A percentile compares a stretch with the other conserved stretches of the same genome.
These are phyloP conservation scores for Nothophoma quercina DNA, from an alignment of 2,329 filamentous ascomycete genomes.

Conservation along the genomic window DNA sequence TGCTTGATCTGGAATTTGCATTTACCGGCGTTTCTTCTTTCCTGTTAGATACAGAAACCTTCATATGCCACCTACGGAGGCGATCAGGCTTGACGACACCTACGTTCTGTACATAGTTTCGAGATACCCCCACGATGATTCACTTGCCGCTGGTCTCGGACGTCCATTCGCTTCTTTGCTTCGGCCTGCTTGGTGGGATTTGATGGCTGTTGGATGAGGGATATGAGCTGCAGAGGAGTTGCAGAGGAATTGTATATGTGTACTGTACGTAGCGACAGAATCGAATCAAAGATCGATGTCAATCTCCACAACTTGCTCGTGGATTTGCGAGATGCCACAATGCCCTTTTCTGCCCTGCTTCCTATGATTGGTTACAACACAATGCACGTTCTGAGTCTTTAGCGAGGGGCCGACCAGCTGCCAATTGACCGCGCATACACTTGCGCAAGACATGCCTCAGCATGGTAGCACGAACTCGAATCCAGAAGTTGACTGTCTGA, in stretches of 20 bases:
- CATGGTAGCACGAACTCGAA: not conserved
- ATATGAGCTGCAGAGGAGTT: not conserved
- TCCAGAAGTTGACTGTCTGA: not conserved
- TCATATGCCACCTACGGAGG: slow-evolving; percentile 2
- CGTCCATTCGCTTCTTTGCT: slow-evolving; percentile 39
- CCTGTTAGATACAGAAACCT: slow-evolving; percentile 27
- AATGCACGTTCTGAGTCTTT: no score
- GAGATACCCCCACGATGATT: slow-evolving; percentile 40
- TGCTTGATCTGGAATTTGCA: slow-evolving; percentile 9
- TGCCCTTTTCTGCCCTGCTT: no score
- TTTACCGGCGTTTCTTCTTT: slow-evolving; percentile 30
- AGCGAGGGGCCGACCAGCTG: not conserved
- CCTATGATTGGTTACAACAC: no score
- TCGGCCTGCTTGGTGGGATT: slow-evolving; percentile 7
- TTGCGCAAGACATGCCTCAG: not conserved
- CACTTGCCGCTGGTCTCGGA: slow-evolving; percentile 42
- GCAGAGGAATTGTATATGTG: slow-evolving; percentile 2
- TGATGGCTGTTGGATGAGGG: slow-evolving; percentile 1
- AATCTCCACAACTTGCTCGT: not conserved
- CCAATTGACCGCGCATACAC: not conserved
- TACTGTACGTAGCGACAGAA: slow-evolving; percentile 6
- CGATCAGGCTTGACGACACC: slow-evolving; percentile 18
- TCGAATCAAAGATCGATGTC: not conserved
- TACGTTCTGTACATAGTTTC: slow-evolving; percentile 30
- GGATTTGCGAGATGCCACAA: no score